Evolutionary conservation across 495 filamentous ascomycete genomes (phyloP).

Genomic region (Aspergillus nanangensis): DNA sequence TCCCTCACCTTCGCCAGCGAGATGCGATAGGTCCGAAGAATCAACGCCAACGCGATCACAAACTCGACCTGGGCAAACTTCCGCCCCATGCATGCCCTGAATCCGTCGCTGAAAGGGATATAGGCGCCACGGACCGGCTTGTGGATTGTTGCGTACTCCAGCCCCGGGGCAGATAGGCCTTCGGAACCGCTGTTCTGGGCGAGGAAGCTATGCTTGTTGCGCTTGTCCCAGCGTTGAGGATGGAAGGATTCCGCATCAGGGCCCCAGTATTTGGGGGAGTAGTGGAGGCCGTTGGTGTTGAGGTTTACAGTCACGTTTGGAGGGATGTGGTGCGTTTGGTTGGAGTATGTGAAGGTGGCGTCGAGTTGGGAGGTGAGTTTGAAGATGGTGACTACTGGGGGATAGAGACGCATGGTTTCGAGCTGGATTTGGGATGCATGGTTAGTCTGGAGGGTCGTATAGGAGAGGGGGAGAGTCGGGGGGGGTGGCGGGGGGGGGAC

Average conservation of each 20-base stretch:
- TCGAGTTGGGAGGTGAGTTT: constrained; percentile 20
- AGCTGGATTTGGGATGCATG: constrained; percentile 11
- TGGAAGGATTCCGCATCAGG: constrained; percentile 18
- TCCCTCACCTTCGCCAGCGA: not conserved
- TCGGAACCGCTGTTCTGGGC: constrained; percentile 1
- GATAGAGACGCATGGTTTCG: constrained; percentile 36
- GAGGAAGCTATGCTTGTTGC: constrained; percentile 7
- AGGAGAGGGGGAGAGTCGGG: not conserved
- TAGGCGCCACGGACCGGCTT: constrained; percentile 55
- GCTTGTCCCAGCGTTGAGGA: constrained; percentile 20
- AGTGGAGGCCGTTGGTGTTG: constrained; percentile 31
- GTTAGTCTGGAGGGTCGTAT: not conserved
- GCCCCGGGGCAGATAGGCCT: constrained; percentile 3
- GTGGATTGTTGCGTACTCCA: constrained; percentile 37
- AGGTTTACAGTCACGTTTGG: constrained; percentile 26
- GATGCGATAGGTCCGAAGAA: constrained; percentile 60
- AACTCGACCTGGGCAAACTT: constrained; percentile 75
- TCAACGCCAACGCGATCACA: constrained; percentile 54
- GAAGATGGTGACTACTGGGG: constrained; percentile 25
- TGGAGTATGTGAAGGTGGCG: constrained; percentile 10
- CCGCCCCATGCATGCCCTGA: constrained; percentile 63
- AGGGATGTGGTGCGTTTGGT: constrained; percentile 25
- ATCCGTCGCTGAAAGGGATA: constrained; percentile 69
- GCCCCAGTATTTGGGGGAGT: constrained; percentile 39
- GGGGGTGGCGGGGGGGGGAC: constrained; percentile 24